These are phyloP conservation scores for Daldinia loculata DNA, from an alignment of 495 filamentous ascomycete species.

Conservation along the genomic window DNA sequence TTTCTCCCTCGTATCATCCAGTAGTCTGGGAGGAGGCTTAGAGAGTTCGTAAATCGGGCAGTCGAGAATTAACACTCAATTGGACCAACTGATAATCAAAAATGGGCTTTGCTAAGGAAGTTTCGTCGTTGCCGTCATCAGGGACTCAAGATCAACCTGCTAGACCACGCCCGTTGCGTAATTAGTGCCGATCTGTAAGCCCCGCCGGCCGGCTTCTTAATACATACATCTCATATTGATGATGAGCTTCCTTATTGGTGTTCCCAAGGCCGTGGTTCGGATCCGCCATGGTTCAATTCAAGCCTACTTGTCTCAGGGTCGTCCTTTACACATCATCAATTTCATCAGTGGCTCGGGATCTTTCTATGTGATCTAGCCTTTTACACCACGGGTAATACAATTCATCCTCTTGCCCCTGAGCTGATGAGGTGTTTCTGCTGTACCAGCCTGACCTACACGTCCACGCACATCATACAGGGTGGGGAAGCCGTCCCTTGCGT, in stretches of 20 bases:
- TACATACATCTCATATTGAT: conserved; percentile 16
- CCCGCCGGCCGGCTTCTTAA: conserved; percentile 23
- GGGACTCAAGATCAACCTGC: conserved; percentile 27
- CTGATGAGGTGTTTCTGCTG: conserved; percentile 3
- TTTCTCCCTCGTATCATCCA: conserved; percentile 14
- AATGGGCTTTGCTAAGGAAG: conserved; percentile 3
- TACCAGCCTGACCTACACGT: conserved; percentile 9
- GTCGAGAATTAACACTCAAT: neutral
- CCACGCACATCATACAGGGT: conserved; percentile 11
- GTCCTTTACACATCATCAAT: conserved; percentile 34
- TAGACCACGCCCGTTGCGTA: conserved; percentile 33
- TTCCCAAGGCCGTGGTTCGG: conserved; percentile 12
- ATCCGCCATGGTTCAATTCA: conserved; percentile 20
- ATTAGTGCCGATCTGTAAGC: conserved; percentile 33
- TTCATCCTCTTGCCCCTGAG: conserved; percentile 1
- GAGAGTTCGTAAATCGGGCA: conserved; percentile 4
- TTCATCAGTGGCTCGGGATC: conserved; percentile 21
- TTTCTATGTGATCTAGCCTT: conserved; percentile 7
- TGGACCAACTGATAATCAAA: conserved; percentile 19
- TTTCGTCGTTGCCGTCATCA: conserved; percentile 37
- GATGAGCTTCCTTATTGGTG: conserved; percentile 30
- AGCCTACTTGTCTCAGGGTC: conserved; percentile 27
- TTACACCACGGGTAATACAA: conserved; percentile 25
- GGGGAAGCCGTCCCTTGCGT: conserved; percentile 1
- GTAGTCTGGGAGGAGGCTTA: neutral